phyloP scores from a whole-genome alignment of 192 early-diverging fungal species.

The Thoreauomyces humboldtii region DNA sequence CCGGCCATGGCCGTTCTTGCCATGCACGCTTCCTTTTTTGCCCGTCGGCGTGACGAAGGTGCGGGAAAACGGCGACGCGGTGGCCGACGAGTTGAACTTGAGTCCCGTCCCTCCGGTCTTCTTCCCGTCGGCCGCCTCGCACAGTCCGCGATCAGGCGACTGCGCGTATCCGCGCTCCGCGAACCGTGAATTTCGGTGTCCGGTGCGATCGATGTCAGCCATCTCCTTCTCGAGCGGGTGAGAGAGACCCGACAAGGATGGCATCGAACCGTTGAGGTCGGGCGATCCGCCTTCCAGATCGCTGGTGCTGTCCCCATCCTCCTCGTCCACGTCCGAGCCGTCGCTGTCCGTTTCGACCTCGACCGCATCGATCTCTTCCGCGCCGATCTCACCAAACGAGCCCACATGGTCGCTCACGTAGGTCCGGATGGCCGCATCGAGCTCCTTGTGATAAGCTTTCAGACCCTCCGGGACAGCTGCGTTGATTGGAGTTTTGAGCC shows the following conservation, averaged over 20 bases:
- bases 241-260: neutral
- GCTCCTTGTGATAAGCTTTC: slow-evolving; percentile 36
- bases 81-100: neutral
- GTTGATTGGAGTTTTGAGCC: slow-evolving; percentile 44
- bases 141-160: neutral
- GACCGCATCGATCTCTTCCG: neutral
- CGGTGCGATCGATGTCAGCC: slow-evolving; percentile 4
- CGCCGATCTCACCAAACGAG: no score
- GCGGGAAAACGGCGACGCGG: neutral
- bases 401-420: neutral
- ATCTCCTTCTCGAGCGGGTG: slow-evolving; percentile 13
- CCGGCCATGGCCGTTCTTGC: neutral
- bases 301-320: neutral
- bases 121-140: no score
- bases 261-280: no score
- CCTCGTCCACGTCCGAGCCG: neutral
- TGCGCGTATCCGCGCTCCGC: neutral
- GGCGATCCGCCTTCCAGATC: no score
- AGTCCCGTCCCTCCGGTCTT: neutral
- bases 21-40: neutral
- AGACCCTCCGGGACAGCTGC: slow-evolving; percentile 42
- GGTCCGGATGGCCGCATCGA: slow-evolving; percentile 20
- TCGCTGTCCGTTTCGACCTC: slow-evolving; percentile 2
- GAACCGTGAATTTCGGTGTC: neutral
- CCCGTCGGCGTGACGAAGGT: neutral